phyloP scores from a whole-genome alignment of 139 green algal genomes.

The Chlamydomonas eustigma region DNA sequence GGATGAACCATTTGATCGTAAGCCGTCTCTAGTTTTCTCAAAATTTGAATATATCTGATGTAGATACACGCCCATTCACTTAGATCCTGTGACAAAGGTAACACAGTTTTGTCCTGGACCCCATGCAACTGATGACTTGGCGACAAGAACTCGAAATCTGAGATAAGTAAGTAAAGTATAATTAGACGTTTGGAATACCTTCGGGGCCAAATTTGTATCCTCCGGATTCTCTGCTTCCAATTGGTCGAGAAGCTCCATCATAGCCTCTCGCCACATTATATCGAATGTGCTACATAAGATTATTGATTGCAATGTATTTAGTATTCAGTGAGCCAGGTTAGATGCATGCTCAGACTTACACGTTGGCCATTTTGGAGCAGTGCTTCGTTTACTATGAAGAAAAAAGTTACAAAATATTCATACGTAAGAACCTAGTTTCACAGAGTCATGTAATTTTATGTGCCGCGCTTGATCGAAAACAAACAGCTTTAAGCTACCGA shows the following conservation, averaged over 20 bases:
- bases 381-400: too few relatives aligned
- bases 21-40: constrained; percentile 72
- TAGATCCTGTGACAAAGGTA: constrained; percentile 50
- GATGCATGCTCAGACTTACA: too few relatives aligned
- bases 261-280: constrained; percentile 78
- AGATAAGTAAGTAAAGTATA: too few relatives aligned
- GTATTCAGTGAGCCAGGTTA: background rate
- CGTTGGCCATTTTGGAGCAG: constrained; percentile 11
- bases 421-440: too few relatives aligned
- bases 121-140: too few relatives aligned
- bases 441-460: too few relatives aligned
- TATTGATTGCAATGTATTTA: background rate
- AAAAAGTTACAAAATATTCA: too few relatives aligned
- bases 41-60: constrained; percentile 82
- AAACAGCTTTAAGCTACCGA: too few relatives aligned
- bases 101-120: background rate
- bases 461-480: too few relatives aligned
- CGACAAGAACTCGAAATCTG: too few relatives aligned
- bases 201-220: constrained; percentile 54
- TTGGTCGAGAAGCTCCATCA: constrained; percentile 83
- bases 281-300: constrained; percentile 69
- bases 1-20: constrained; percentile 87
- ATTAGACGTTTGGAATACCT: too few relatives aligned
- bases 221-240: constrained; percentile 81
- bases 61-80: constrained; percentile 82